Conservation (phyloP, 805 yeast species). For the Saturnispora quitensis region DNA sequence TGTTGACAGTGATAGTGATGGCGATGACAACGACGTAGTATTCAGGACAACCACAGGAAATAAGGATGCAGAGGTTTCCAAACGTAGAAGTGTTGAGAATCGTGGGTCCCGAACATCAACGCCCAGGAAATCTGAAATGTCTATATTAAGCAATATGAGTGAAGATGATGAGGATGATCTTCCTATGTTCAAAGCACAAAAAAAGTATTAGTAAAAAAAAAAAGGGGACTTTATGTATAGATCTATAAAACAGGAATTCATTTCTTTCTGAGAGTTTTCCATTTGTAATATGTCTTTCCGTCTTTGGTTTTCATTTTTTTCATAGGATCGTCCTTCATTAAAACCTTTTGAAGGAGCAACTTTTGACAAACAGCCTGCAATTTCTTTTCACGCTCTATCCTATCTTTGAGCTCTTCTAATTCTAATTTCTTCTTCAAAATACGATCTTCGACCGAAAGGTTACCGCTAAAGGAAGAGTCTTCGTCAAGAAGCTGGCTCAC, state of each 20-base stretch:
- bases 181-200: conserved; percentile 24
- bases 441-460: conserved; percentile 16
- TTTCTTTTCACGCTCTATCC: conserved; percentile 62
- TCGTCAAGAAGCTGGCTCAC: conserved; percentile 41
- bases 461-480: conserved; percentile 16
- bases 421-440: conserved; percentile 41
- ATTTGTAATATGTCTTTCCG: conserved; percentile 69
- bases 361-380: conserved; percentile 58
- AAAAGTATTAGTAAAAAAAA: conserved; percentile 9
- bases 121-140: background rate
- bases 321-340: conserved; percentile 85
- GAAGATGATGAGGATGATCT: conserved; percentile 22
- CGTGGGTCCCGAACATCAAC: background rate
- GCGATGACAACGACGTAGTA: conserved; percentile 3
- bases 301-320: conserved; percentile 48
- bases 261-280: conserved; percentile 72
- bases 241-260: conserved; percentile 14
- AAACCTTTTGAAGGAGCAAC: conserved; percentile 71
- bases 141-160: conserved; percentile 5
- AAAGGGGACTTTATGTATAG: background rate
- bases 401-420: conserved; percentile 48
- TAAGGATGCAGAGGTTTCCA: background rate
- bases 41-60: background rate
- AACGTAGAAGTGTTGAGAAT: background rate
- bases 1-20: conserved; percentile 10